These are phyloP conservation scores for Lepidium didymum DNA, from an alignment of 345 rosid species.

Conservation along the genomic window DNA sequence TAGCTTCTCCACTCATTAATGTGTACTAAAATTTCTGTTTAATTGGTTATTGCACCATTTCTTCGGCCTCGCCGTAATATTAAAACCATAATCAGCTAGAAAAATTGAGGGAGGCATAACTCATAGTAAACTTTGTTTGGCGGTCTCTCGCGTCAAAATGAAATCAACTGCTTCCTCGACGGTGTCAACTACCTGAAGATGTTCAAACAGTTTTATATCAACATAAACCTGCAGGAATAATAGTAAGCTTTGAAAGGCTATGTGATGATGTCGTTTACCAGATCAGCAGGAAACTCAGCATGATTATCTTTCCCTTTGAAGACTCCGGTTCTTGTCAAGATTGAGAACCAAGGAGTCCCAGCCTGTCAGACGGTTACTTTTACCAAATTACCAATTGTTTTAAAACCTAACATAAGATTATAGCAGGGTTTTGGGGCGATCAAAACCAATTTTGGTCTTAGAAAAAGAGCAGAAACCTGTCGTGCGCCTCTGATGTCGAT, in stretches of 20 bases:
- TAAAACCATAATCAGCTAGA: not conserved
- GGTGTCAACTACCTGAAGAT: conserved; percentile 65
- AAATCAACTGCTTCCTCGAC: conserved; percentile 76
- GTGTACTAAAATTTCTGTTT: not conserved
- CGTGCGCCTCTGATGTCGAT: conserved; percentile 68
- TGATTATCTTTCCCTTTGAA: conserved; percentile 68
- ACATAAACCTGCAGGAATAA: not conserved
- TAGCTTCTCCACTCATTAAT: not conserved
- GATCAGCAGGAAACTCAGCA: conserved; percentile 53
- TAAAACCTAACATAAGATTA: not conserved
- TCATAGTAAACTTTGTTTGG: conserved; percentile 5
- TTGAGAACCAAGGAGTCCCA: conserved; percentile 83
- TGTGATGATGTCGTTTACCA: conserved; percentile 34
- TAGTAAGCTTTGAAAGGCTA: not conserved
- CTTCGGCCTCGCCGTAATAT: not conserved
- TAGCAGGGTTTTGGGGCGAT: not conserved
- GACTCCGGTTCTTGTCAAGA: conserved; percentile 80
- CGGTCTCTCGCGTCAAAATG: conserved; percentile 45
- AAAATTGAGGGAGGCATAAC: not conserved
- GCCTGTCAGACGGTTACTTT: conserved; percentile 38
- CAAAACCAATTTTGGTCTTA: not conserved
- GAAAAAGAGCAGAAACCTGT: conserved; percentile 37
- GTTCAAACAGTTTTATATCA: not conserved
- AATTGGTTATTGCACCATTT: not conserved
- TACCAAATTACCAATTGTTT: not conserved